Base-by-base conservation (phyloP, 2,329 filamentous ascomycete genomes). In the Pseudocercospora cruenta region DNA sequence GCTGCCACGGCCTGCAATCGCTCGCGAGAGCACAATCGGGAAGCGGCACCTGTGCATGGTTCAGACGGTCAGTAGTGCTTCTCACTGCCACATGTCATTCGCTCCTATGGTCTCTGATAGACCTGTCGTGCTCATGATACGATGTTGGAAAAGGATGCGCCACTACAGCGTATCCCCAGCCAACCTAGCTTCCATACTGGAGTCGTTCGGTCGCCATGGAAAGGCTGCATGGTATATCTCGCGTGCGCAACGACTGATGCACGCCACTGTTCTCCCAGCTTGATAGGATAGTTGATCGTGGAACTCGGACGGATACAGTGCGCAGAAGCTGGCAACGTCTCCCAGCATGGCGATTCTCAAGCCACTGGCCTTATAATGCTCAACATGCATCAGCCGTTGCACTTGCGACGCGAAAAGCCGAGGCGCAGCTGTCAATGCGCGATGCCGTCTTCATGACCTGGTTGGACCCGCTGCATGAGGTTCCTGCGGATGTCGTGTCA, bases 401-500 rank as follows among this genome's bases (percentile, higher is more conserved):
- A 33, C 55, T 39, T 8, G 33, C 33, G 21, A 58, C 31, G 31
- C 55, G 33, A 26, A 28, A 19, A 58, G 28, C 55, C 55, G 55
- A 58, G 28, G 33, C 33, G 55, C 58, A 22, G 58, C 39, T 60
- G 24, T 55, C 39, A 60, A 62, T 60, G 64, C 64, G 43, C 33
- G 47, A 53, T 51, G 16, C 64, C 60, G 64, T 36, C 7, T 39
- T 58, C 55, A 60, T 26, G 55, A 63, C 60, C 60, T 59, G 64
- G 26, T 60, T 33, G 22, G 28, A 58, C 33, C 60, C 59, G 59
- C 53, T 58, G 45, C 36, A 59, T 31, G 51, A 26, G 28, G 28
- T 62, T 51, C 51, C 28, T 28, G 36, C 43, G 55, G 28, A n/a
- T 19, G 59, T 54, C 21, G 63, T 62, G 26, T 21, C n/a, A 65